Percentiles rank a stretch among this genome's conserved stretches.
Evolutionary conservation across 2,329 filamentous ascomycete genomes (phyloP).

Genomic region (Pseudogymnoascus sp.): DNA sequence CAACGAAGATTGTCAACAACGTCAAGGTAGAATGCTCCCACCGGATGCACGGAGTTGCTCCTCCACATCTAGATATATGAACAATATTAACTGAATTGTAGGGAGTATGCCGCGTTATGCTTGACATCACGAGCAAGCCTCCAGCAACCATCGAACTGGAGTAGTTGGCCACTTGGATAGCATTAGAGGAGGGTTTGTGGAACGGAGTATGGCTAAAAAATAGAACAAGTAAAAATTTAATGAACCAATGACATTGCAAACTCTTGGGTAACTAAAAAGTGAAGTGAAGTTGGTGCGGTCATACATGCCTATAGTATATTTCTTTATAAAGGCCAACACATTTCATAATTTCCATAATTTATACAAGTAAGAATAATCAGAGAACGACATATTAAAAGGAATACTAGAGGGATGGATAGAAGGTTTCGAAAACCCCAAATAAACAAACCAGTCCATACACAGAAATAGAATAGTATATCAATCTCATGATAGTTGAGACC

Average conservation of each 20-base stretch:
- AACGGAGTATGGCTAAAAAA: constrained; percentile 12
- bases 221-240: constrained; percentile 4
- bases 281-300: background rate
- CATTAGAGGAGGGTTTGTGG: constrained; percentile 3
- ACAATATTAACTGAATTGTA: constrained; percentile 16
- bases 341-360: background rate
- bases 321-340: background rate
- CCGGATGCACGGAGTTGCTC: background rate
- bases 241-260: background rate
- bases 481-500: background rate
- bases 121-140: constrained; percentile 50
- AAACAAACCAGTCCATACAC: background rate
- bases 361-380: background rate
- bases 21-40: constrained; percentile 37
- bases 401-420: background rate
- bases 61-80: background rate
- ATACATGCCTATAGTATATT: background rate
- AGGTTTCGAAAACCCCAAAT: too few relatives aligned
- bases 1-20: constrained; percentile 64
- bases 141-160: constrained; percentile 62
- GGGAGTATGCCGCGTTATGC: constrained; percentile 62
- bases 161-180: constrained; percentile 31
- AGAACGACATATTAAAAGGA: background rate
- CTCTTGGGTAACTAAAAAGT: background rate
- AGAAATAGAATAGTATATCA: background rate